A percentile compares a stretch with the other conserved stretches of the same genome.
Evolutionary conservation across 2,329 filamentous ascomycete genomes (phyloP).

Genomic region (Albophoma yamanashiensis): DNA sequence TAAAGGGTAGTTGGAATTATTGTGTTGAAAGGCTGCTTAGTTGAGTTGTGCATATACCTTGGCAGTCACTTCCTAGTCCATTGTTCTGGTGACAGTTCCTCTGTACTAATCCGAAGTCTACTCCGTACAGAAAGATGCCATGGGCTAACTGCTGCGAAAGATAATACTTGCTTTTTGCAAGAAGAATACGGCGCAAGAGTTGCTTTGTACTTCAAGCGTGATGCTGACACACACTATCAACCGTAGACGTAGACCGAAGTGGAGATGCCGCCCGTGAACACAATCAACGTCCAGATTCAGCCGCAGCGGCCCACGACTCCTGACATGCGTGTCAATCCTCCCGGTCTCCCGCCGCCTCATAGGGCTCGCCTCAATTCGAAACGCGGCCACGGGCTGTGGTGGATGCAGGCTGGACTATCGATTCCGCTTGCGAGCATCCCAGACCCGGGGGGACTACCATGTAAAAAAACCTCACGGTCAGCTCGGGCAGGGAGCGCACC

Average conservation of each 20-base stretch:
- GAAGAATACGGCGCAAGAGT: too few species aligned
- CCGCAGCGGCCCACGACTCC: not conserved
- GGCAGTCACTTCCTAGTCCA: not conserved
- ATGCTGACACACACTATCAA: too few species aligned
- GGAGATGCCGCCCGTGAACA: not conserved
- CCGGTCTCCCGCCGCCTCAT: not conserved
- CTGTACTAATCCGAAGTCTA: too few species aligned
- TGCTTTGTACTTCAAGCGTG: too few species aligned
- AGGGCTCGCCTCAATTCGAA: not conserved
- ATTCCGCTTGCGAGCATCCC: not conserved
- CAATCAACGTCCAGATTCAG: not conserved
- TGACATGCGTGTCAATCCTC: not conserved
- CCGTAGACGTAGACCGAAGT: too few species aligned
- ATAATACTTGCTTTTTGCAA: not conserved
- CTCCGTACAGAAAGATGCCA: not conserved
- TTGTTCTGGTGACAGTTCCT: not conserved
- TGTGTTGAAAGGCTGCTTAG: not conserved
- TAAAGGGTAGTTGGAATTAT: not conserved
- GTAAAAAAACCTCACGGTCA: not conserved
- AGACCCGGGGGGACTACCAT: too few species aligned
- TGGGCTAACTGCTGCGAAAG: not conserved
- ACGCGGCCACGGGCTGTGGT: not conserved
- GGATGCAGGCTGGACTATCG: not conserved
- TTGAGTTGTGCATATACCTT: not conserved
- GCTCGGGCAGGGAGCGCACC: not conserved